Evolutionary conservation across 495 filamentous ascomycete species (phyloP), one percentile per base, ranked within the genome.

Genomic region (Neurospora sp.): DNA sequence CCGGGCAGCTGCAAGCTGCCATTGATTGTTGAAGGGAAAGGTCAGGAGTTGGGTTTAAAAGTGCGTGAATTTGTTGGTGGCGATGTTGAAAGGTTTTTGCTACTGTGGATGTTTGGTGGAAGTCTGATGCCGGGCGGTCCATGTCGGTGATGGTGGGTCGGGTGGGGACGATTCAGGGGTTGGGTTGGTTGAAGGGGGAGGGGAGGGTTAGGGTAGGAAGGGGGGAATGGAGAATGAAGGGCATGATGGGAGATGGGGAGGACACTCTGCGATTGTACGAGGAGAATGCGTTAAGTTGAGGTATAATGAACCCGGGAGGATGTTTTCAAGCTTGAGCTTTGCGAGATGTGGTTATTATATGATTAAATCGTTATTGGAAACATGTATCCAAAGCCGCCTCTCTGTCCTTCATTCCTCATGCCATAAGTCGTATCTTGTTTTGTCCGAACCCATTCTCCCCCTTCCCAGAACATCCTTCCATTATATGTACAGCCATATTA

Each of bases 1-100:
- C 87, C 77, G 70, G 70, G 70, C 70, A 31, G 48, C 23, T 59
- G 46, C 46, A 23, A 54, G 20, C 46, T 31, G 48, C 48, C 23
- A n/a, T 59, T 59, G 46, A 12, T 7, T 31, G 10, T 59, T 59
- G 48, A 31, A 27, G 1, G 20, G 20, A 5, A 0, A 0, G 3
- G 3, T 1, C 3, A 4, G 20, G 5, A 14, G 2, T 3, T 27
- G 1, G 11, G 20, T 1, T 1, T 27, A 27, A 23, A 5, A 23
- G 11, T 27, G 46, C 20, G 20, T 27, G 46, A 27, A 54, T 27
- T 27, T 7, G 31, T 14, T 23, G 5, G 20, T 59, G 48, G 48
- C 48, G 20, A 23, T 14, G 0, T 59, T 0, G 23, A 23, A 54
- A 23, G 2, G 1, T 10, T 23, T 48, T 59, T 14, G 46, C 0